Percentiles rank a stretch among this genome's conserved stretches.
Evolutionary conservation across 805 yeast species (phyloP).

Genomic region (Lachancea fermentati): DNA sequence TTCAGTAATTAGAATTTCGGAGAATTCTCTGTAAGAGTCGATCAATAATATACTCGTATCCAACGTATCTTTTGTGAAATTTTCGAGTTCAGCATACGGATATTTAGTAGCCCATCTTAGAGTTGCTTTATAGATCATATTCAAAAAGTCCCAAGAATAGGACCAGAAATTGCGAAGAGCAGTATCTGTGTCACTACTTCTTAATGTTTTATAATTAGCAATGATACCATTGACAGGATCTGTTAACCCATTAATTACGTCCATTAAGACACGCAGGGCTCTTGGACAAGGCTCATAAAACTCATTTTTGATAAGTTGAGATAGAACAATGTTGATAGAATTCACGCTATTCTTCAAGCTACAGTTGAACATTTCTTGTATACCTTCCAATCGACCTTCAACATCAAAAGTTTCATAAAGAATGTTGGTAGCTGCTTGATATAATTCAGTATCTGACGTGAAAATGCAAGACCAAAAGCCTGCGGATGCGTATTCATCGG

Average conservation of each 20-base stretch:
- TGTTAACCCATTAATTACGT: constrained; percentile 54
- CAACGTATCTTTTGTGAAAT: constrained; percentile 80
- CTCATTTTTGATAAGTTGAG: constrained; percentile 40
- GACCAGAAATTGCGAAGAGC: constrained; percentile 54
- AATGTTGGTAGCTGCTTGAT: constrained; percentile 65
- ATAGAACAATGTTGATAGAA: constrained; percentile 44
- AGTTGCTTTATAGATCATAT: constrained; percentile 61
- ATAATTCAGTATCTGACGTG: constrained; percentile 51
- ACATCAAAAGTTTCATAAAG: constrained; percentile 75
- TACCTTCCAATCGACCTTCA: constrained; percentile 72
- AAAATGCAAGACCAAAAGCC: constrained; percentile 74
- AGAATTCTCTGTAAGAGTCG: constrained; percentile 55
- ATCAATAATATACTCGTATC: constrained; percentile 68
- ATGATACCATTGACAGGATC: constrained; percentile 63
- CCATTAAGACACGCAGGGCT: constrained; percentile 69
- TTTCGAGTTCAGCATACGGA: constrained; percentile 53
- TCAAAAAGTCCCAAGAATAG: constrained; percentile 64
- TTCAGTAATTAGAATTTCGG: constrained; percentile 32
- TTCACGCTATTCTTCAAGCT: constrained; percentile 42
- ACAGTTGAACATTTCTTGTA: constrained; percentile 46
- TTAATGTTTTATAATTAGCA: constrained; percentile 26
- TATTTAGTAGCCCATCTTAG: constrained; percentile 69
- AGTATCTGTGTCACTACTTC: constrained; percentile 19
- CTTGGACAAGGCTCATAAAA: constrained; percentile 71
- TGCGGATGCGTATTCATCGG: constrained; percentile 39